Conservation (phyloP, 768 basidiomycete genomes). For the Kwoniella sp. region DNA sequence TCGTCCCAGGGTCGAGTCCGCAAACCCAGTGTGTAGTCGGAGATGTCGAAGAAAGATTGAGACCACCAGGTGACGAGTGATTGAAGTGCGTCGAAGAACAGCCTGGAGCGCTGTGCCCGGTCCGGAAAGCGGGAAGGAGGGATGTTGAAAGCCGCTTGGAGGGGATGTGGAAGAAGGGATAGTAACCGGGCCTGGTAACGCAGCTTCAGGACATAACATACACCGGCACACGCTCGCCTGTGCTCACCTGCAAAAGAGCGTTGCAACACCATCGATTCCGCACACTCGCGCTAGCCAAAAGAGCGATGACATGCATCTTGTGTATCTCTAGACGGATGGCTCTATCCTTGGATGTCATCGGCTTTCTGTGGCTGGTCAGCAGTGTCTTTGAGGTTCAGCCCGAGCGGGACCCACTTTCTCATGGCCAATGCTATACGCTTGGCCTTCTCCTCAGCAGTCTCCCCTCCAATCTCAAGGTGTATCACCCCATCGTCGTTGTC, state of each 20-base stretch:
- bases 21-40: slow-evolving; percentile 51
- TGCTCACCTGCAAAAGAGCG: slow-evolving; percentile 69
- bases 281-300: slow-evolving; percentile 67
- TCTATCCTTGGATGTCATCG: slow-evolving; percentile 57
- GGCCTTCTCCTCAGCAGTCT: slow-evolving; percentile 41
- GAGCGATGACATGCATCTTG: slow-evolving; percentile 79
- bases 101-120: slow-evolving; percentile 69
- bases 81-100: slow-evolving; percentile 77
- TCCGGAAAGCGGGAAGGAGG: slow-evolving; percentile 79
- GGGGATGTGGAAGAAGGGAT: slow-evolving; percentile 72
- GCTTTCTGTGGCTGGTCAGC: slow-evolving; percentile 30
- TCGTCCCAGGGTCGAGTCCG: slow-evolving; percentile 73
- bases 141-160: slow-evolving; percentile 74
- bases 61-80: slow-evolving; percentile 83
- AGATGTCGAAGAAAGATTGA: slow-evolving; percentile 57
- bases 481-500: slow-evolving; percentile 31
- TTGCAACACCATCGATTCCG: slow-evolving; percentile 86
- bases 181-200: slow-evolving; percentile 71
- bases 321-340: slow-evolving; percentile 72
- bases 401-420: slow-evolving; percentile 31
- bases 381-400: neutral
- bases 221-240: neutral
- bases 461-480: slow-evolving; percentile 38
- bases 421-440: slow-evolving; percentile 33
- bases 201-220: neutral